Percentiles rank a stretch among this genome's conserved stretches.
phyloP scores from a whole-genome alignment of 352 stramenopile species.

The Pythium apleroticum region DNA sequence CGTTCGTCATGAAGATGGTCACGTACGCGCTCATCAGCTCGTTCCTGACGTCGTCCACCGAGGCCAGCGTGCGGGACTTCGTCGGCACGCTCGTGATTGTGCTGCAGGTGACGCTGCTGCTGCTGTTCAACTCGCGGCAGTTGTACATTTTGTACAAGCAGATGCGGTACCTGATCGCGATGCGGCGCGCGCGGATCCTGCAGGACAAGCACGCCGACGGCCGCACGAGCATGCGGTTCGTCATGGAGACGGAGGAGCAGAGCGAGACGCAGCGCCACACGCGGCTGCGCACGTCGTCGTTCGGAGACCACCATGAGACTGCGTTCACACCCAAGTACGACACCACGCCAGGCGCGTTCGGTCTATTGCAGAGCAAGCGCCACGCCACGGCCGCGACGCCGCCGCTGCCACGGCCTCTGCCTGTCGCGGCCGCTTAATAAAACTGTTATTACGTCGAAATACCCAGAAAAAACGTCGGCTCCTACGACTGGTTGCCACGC shows the following conservation, averaged over 20 bases:
- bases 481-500: background rate
- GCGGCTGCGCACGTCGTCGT: background rate
- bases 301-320: slow-evolving; percentile 4
- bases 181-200: slow-evolving; percentile 43
- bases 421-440: slow-evolving; percentile 25
- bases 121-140: slow-evolving; percentile 78
- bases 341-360: slow-evolving; percentile 29
- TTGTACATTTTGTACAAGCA: slow-evolving; percentile 81
- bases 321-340: slow-evolving; percentile 42
- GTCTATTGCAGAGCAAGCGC: slow-evolving; percentile 35
- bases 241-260: slow-evolving; percentile 32
- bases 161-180: slow-evolving; percentile 55
- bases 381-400: slow-evolving; percentile 32
- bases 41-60: slow-evolving; percentile 58
- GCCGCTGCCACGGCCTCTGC: slow-evolving; percentile 12
- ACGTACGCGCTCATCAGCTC: slow-evolving; percentile 80
- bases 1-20: slow-evolving; percentile 84
- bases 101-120: slow-evolving; percentile 57
- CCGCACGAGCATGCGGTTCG: slow-evolving; percentile 26
- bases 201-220: slow-evolving; percentile 26
- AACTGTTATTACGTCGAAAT: too few species aligned
- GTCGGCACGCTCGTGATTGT: slow-evolving; percentile 66
- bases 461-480: background rate
- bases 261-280: background rate
- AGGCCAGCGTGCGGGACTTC: slow-evolving; percentile 50